Evolutionary conservation across 352 stramenopile genomes (phyloP).

Genomic region (Globisporangium recalcitrans): DNA sequence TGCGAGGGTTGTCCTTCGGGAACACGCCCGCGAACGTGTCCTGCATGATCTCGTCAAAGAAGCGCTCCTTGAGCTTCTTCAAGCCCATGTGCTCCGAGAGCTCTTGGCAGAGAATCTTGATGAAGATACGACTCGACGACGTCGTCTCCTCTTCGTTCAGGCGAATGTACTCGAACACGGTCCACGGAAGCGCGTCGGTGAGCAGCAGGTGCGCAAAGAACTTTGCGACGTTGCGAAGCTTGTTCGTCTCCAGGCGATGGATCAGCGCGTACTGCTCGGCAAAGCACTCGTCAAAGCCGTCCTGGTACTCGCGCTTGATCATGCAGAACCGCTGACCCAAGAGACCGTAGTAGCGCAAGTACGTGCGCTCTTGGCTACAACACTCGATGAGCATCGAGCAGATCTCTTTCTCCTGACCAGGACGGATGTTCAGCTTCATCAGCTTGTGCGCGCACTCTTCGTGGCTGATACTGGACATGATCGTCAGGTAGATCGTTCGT

Average conservation of each 20-base stretch:
- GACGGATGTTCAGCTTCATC: constrained; percentile 95
- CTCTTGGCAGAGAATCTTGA: constrained; percentile 99
- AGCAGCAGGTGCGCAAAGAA: constrained; percentile 98
- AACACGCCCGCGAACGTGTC: constrained; percentile 95
- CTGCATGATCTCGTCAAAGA: constrained; percentile 90
- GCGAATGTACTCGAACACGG: constrained; percentile 94
- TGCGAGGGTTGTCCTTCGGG: constrained; percentile 94
- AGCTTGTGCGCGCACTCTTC: constrained; percentile 99
- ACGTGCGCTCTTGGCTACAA: constrained; percentile 97
- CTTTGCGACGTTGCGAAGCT: constrained; percentile 98
- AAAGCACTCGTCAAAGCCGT: constrained; percentile 94
- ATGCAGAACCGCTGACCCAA: constrained; percentile 96
- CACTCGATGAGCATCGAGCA: constrained; percentile 99
- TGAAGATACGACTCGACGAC: constrained; percentile 98
- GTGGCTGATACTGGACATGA: constrained; percentile 98
- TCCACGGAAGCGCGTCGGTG: constrained; percentile 98
- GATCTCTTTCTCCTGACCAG: constrained; percentile 95
- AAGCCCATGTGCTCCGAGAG: constrained; percentile 96
- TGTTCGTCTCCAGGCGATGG: constrained; percentile 98
- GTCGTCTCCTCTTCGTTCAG: constrained; percentile 99
- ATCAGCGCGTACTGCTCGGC: constrained; percentile 93
- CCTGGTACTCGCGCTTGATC: constrained; percentile 93
- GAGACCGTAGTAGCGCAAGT: constrained; percentile 96
- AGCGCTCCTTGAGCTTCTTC: constrained; percentile 92
- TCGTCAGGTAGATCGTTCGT: constrained; percentile 98